phyloP scores from a whole-genome alignment of 345 rosid genomes.

The Eucalyptus erythrocorys region DNA sequence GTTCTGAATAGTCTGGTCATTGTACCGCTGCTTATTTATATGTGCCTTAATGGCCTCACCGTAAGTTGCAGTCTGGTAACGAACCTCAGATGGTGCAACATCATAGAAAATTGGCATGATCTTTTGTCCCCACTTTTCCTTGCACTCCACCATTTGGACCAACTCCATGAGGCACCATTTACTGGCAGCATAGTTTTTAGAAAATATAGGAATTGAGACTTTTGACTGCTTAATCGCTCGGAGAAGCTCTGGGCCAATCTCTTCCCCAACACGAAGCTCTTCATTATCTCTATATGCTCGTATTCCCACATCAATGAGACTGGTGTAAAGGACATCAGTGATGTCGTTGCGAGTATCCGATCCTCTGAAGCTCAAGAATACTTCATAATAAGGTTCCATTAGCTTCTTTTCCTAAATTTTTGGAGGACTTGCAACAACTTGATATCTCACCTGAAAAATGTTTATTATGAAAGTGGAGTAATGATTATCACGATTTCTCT shows the following conservation, averaged over 20 bases:
- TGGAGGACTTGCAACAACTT: fast-evolving
- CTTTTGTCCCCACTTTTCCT: too few species aligned
- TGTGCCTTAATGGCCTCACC: fast-evolving
- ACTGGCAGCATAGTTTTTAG: too few species aligned
- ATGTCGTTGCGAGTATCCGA: fast-evolving
- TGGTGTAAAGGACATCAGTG: fast-evolving
- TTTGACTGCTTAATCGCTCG: too few species aligned
- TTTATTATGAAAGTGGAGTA: background rate
- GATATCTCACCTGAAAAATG: background rate
- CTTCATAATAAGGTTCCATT: background rate
- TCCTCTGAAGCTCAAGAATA: background rate
- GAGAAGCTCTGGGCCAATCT: too few species aligned
- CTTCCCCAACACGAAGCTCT: too few species aligned
- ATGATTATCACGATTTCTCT: too few species aligned
- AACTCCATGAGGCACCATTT: too few species aligned
- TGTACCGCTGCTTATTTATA: too few species aligned
- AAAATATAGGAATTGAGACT: too few species aligned
- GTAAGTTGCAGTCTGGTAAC: fast-evolving
- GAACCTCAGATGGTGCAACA: too few species aligned
- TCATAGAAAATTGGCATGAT: too few species aligned
- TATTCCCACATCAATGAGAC: fast-evolving
- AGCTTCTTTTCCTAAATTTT: background rate
- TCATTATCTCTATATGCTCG: background rate
- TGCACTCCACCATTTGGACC: too few species aligned
- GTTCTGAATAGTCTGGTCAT: fast-evolving